A percentile compares a stretch with the other conserved stretches of the same genome.
phyloP scores from a whole-genome alignment of 2,329 filamentous ascomycete species.

The Stenocarpella maydis region DNA sequence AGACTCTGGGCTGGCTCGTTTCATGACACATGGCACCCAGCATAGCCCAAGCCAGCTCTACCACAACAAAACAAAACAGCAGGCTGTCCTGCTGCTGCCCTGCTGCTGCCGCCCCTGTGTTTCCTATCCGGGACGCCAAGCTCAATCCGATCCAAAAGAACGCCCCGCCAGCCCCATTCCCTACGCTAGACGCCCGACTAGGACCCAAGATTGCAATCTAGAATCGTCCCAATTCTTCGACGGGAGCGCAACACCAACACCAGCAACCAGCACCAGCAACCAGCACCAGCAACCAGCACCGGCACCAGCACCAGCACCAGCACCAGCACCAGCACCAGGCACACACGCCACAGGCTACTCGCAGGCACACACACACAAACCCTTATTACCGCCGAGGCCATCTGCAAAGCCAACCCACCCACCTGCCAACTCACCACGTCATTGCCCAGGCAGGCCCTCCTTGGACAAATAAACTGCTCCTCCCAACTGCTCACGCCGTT shows the following conservation, averaged over 20 bases:
- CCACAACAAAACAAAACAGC: slow-evolving; percentile 3
- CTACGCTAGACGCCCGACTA: too few relatives aligned
- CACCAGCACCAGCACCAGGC: too few relatives aligned
- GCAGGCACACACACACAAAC: not conserved
- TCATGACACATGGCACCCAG: not conserved
- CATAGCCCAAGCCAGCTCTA: not conserved
- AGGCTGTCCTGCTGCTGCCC: not conserved
- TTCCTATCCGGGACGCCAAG: slow-evolving; percentile 27
- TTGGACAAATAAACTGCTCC: not conserved
- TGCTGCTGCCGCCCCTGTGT: too few relatives aligned
- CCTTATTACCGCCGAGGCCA: too few relatives aligned
- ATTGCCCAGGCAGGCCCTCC: slow-evolving; percentile 18
- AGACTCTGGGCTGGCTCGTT: not conserved
- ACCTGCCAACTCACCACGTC: slow-evolving; percentile 23
- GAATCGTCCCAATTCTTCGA: slow-evolving; percentile 19
- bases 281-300: too few relatives aligned
- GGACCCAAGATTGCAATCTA: slow-evolving; percentile 24
- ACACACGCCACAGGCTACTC: too few relatives aligned
- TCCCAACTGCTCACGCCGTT: slow-evolving; percentile 7
- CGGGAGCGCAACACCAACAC: slow-evolving; percentile 10
- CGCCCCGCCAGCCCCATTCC: slow-evolving; percentile 24
- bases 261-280: too few relatives aligned
- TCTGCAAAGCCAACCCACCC: too few relatives aligned
- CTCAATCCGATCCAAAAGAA: slow-evolving; percentile 11
- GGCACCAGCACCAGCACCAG: too few relatives aligned